Percentiles rank a stretch among this genome's conserved stretches.
Conservation (phyloP, 2,329 filamentous ascomycete genomes). For the Nannizzia gypsea region DNA sequence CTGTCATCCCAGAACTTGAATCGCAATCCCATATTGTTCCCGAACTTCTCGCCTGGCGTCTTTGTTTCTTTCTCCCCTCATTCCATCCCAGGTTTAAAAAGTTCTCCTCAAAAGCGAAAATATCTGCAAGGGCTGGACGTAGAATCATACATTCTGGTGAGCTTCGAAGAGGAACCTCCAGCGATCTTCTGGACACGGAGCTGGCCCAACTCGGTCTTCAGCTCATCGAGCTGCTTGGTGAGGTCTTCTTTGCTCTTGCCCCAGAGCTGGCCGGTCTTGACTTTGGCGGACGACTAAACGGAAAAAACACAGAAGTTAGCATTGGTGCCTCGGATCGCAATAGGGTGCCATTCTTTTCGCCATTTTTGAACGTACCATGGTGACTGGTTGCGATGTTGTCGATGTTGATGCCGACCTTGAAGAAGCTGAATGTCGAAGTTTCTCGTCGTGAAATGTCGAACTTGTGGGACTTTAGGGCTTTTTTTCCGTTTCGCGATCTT, state of each 20-base stretch:
- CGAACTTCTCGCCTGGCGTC: background rate
- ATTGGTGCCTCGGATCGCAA: background rate
- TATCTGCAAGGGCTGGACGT: constrained; percentile 4
- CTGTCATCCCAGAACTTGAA: background rate
- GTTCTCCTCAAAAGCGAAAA: background rate
- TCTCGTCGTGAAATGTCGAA: constrained; percentile 18
- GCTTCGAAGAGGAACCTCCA: constrained; percentile 82
- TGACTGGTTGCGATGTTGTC: constrained; percentile 31
- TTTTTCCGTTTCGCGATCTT: constrained; percentile 14
- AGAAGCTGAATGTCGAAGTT: constrained; percentile 2
- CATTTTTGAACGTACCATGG: constrained; percentile 30
- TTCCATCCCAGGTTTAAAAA: background rate
- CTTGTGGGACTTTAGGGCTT: constrained; percentile 37
- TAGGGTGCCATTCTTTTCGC: constrained; percentile 16
- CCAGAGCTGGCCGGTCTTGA: constrained; percentile 96
- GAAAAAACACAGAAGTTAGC: constrained; percentile 9
- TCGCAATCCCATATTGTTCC: constrained; percentile 18
- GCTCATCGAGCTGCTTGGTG: constrained; percentile 83
- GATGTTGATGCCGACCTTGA: constrained; percentile 23
- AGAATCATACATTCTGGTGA: constrained; percentile 79
- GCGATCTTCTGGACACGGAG: constrained; percentile 98
- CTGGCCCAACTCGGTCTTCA: constrained; percentile 93
- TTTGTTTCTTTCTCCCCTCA: background rate
- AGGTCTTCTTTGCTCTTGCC: constrained; percentile 99
- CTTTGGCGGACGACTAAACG: constrained; percentile 52